phyloP scores from a whole-genome alignment of 2,329 filamentous ascomycete species.

The Plectosphaerella sp. region DNA sequence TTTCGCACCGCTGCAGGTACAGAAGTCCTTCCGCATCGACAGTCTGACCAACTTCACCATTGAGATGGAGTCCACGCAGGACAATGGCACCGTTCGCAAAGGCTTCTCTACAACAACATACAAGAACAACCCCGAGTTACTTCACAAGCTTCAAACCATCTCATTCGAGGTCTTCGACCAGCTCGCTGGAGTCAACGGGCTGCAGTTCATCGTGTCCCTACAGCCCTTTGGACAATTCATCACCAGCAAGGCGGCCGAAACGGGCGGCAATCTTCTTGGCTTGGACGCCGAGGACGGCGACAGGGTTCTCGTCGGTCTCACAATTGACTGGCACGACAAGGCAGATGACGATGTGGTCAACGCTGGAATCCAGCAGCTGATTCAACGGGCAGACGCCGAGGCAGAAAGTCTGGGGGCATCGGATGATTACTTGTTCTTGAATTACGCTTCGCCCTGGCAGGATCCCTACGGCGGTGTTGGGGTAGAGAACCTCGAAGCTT shows the following conservation, averaged over 20 bases:
- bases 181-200: not conserved
- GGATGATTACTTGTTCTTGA: conserved; percentile 26
- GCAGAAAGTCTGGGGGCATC: conserved; percentile 5
- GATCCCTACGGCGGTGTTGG: conserved; percentile 33
- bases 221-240: not conserved
- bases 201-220: not conserved
- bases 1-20: not conserved
- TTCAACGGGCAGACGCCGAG: conserved; percentile 8
- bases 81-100: not conserved
- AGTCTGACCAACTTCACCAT: not conserved
- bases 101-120: not conserved
- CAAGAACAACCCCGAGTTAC: not conserved
- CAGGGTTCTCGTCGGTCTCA: conserved; percentile 14
- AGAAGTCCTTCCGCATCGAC: not conserved
- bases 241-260: not conserved
- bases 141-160: not conserved
- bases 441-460: conserved; percentile 30
- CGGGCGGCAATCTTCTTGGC: conserved; percentile 32
- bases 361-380: conserved; percentile 8
- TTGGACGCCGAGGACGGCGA: conserved; percentile 21
- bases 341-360: conserved; percentile 14
- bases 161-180: not conserved
- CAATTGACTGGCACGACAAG: conserved; percentile 14
- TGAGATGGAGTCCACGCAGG: not conserved
- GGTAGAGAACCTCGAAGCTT: conserved; percentile 18